Evolutionary conservation across 2,329 filamentous ascomycete genomes (phyloP).

Genomic region (Cladosporium sp.): DNA sequence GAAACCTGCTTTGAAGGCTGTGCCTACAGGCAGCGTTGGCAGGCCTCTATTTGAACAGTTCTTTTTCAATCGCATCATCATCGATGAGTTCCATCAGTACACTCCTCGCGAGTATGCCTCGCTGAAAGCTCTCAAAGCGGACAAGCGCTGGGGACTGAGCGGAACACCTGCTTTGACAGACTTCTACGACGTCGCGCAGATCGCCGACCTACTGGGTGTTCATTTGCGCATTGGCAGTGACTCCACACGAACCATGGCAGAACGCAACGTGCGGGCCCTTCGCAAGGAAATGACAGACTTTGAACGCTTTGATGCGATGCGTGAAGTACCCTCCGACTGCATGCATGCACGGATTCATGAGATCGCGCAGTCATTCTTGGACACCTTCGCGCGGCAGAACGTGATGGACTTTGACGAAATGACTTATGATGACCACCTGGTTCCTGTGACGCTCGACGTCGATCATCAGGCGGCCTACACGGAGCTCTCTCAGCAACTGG

Average conservation of each 20-base stretch:
- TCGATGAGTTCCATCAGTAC: slow-evolving; percentile 66
- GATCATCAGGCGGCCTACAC: slow-evolving; percentile 56
- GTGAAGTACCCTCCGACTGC: slow-evolving; percentile 49
- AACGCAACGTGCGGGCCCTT: slow-evolving; percentile 47
- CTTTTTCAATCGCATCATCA: slow-evolving; percentile 58
- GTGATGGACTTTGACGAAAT: slow-evolving; percentile 44
- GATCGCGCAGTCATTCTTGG: slow-evolving; percentile 56
- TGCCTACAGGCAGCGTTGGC: slow-evolving; percentile 11
- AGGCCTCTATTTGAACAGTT: slow-evolving; percentile 57
- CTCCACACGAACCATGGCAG: slow-evolving; percentile 45
- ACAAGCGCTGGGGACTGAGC: slow-evolving; percentile 62
- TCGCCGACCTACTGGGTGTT: slow-evolving; percentile 58
- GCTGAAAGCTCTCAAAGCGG: slow-evolving; percentile 49
- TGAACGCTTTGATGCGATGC: slow-evolving; percentile 58
- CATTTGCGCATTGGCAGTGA: slow-evolving; percentile 57
- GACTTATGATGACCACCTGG: slow-evolving; percentile 44
- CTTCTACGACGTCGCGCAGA: slow-evolving; percentile 60
- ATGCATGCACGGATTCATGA: slow-evolving; percentile 55
- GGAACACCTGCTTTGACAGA: slow-evolving; percentile 61
- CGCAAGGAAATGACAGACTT: slow-evolving; percentile 49
- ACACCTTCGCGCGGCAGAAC: slow-evolving; percentile 52
- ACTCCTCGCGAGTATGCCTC: slow-evolving; percentile 44
- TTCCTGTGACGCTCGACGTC: slow-evolving; percentile 46
- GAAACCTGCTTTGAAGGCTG: slow-evolving; percentile 13
- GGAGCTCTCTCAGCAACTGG: slow-evolving; percentile 56